Base-by-base conservation (phyloP, 2,329 filamentous ascomycete species). In the Aspergillus tubingensis region DNA sequence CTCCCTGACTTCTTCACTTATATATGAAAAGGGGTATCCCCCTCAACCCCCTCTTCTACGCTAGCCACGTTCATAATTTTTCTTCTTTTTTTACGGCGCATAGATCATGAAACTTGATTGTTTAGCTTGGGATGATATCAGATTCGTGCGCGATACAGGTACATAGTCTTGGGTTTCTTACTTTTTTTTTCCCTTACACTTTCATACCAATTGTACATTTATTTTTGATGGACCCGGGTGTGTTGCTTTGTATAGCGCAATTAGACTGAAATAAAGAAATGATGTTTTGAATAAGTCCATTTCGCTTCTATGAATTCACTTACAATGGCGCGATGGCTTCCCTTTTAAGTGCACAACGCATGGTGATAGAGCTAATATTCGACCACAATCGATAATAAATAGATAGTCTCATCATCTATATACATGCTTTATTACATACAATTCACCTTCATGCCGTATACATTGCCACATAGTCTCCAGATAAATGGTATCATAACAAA, bases 41-140 rank as follows among this genome's bases (percentile, higher is more conserved):
- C 2, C 5, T 36, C 32, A 36, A 7, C 47, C 25, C 15, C 15
- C 25, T 19, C 25, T 5, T 32, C 15, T 27, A 30, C 25, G 27
- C 23, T 25, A 27, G 47, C 25, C 47, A 56, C 38, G 52, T 54
- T 48, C 49, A 44, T 59, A 57, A 50, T 47, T 54, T 44, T 59
- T 47, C 61, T 57, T 60, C 43, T 59, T 57, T 62, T 56, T 54
- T 60, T 39, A 62, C 52, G 57, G 58, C 59, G 57, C 55, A 59
- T 67, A 66, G 60, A 67, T 64, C 58, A 66, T 63, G 64, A 63
- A 52, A 53, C 54, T 63, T 36, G 32, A 36, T 36, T 57, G 48
- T 30, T 50, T 58, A 56, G 56, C 47, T 49, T 61, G 49, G 53
- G 57, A 62, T 60, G 59, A 62, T 61, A 49, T 62, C 57, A 60